A percentile compares a stretch with the other conserved stretches of the same genome.
phyloP scores from a whole-genome alignment of 164 flowering plant species.

The Chimonanthus praecox region DNA sequence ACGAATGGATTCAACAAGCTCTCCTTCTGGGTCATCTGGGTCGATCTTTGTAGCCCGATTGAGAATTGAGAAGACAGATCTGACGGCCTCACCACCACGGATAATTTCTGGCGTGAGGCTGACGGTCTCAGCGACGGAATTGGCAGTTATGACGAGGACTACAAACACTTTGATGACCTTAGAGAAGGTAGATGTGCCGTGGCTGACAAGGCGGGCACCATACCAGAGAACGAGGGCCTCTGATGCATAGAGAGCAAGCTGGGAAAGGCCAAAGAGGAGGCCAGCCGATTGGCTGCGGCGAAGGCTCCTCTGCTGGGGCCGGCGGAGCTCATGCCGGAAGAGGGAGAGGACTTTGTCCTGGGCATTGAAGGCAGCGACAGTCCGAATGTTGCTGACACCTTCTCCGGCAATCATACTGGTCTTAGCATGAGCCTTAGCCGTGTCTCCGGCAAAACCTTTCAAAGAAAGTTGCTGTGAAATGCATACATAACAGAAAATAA shows the following conservation, averaged over 20 bases:
- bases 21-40: constrained; percentile 84
- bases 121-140: constrained; percentile 95
- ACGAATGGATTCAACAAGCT: constrained; percentile 57
- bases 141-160: constrained; percentile 87
- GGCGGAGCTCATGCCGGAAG: constrained; percentile 65
- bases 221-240: constrained; percentile 97
- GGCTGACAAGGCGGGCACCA: constrained; percentile 78
- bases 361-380: constrained; percentile 97
- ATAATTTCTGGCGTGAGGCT: constrained; percentile 94
- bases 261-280: constrained; percentile 84
- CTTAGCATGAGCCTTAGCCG: constrained; percentile 96
- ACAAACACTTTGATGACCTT: constrained; percentile 92
- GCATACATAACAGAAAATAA: constrained; percentile 6
- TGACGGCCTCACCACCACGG: constrained; percentile 85
- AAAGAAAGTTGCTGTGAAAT: constrained; percentile 79
- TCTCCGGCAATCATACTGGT: constrained; percentile 99
- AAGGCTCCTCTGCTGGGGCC: constrained; percentile 65
- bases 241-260: constrained; percentile 82
- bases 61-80: constrained; percentile 80
- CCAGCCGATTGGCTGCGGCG: constrained; percentile 76
- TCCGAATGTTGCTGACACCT: constrained; percentile 95
- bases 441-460: constrained; percentile 98
- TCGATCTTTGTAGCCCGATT: constrained; percentile 80
- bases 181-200: constrained; percentile 86
- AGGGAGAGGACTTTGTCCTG: constrained; percentile 80